Evolutionary conservation across 2,329 filamentous ascomycete species (phyloP).

Genomic region (Raffaelea arxii): DNA sequence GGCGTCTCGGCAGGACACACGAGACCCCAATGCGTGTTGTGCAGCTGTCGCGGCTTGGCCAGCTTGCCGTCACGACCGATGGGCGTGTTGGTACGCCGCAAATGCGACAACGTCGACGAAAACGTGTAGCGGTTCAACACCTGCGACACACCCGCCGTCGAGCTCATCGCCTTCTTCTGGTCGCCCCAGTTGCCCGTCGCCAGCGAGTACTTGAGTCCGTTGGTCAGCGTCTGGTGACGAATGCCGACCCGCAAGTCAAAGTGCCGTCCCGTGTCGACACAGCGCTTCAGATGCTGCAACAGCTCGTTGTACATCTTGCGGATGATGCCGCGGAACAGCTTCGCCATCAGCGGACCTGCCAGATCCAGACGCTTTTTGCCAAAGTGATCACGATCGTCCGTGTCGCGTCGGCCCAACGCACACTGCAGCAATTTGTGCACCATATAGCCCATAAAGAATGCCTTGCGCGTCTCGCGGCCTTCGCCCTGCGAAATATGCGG

Average conservation of each 20-base stretch:
- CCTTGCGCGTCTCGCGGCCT: slow-evolving; percentile 90
- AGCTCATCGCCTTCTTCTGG: slow-evolving; percentile 93
- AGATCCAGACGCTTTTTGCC: slow-evolving; percentile 97
- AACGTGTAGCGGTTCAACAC: slow-evolving; percentile 98
- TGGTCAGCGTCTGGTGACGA: slow-evolving; percentile 83
- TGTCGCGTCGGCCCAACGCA: slow-evolving; percentile 82
- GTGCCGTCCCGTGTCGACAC: slow-evolving; percentile 78
- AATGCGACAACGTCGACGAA: slow-evolving; percentile 89
- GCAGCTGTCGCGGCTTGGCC: slow-evolving; percentile 92
- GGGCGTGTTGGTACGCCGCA: slow-evolving; percentile 93
- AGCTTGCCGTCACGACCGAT: slow-evolving; percentile 97
- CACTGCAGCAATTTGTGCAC: slow-evolving; percentile 92
- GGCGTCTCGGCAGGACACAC: slow-evolving; percentile 97
- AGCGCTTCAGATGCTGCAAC: slow-evolving; percentile 81
- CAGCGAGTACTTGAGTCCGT: slow-evolving; percentile 90
- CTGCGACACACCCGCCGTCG: slow-evolving; percentile 94
- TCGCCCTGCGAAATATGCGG: slow-evolving; percentile 94
- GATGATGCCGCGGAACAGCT: slow-evolving; percentile 87
- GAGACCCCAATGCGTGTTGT: slow-evolving; percentile 97
- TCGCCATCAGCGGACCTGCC: slow-evolving; percentile 88
- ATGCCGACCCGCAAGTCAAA: slow-evolving; percentile 88
- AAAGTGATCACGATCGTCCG: slow-evolving; percentile 96
- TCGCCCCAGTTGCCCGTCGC: slow-evolving; percentile 99
- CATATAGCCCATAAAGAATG: slow-evolving; percentile 99
- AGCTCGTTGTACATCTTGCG: slow-evolving; percentile 86